Base-by-base conservation (phyloP, 2,329 filamentous ascomycete species). In the Trichoderma gracile region DNA sequence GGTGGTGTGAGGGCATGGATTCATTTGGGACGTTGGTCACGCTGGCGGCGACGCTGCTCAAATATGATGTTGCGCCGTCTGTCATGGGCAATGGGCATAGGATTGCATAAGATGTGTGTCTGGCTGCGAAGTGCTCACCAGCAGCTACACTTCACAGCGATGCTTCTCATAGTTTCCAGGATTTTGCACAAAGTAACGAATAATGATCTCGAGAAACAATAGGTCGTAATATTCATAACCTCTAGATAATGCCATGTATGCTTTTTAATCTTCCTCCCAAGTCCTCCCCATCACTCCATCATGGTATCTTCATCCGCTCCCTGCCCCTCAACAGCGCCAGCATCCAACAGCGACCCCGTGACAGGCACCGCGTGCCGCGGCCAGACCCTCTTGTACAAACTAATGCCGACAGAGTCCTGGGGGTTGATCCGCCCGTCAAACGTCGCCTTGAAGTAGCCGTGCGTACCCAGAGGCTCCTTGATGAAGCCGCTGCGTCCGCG, bases 381-480 rank as follows among this genome's bases (percentile, higher is more conserved):
- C 84, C 89, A 95, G 66, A 94, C 87, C 23, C 91, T 81, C 84
- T 95, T 95, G 75, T 94, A 95, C 73, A 95, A 75, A 78, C 92
- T 96, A 68, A 98, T 90, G 56, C 92, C 95, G 53, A 99, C 88
- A 3, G 93, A 89, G 78, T 99, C 95, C 79, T 97, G 91, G 1
- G 95, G 93, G 77, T 97, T 98, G 76, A 99, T 94, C 75, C 90
- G 91, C 14, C 89, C 92, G 76, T 99, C 96, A 79, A 99, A 99
- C 2, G 90, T 97, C 14, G 95, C 95, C 83, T 99, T 99, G 85
- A 98, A 98, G 81, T 99, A 99, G n/a, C 95, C 95, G 77, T 99
- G 95, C 42, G 95, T 99, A 71, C 95, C 95, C 56, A 99, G 80
- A 65, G 89, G 85, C 81, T 99, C 95, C 82, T 97, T 97, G 81